Base-by-base conservation (phyloP, 164 flowering plant genomes). In the Cinnamomum micranthum region DNA sequence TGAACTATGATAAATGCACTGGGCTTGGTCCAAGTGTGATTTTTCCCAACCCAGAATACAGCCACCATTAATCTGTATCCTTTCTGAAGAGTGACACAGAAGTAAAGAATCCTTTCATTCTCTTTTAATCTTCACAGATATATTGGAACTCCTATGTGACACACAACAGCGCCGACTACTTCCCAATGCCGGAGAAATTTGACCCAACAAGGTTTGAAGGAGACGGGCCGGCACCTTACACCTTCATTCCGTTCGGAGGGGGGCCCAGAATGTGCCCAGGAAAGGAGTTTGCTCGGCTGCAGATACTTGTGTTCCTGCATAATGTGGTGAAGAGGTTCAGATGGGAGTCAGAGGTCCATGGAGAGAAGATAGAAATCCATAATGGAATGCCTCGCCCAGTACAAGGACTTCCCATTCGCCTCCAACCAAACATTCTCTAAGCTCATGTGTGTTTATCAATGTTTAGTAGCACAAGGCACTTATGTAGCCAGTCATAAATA, bases 151-250 rank as follows among this genome's bases (percentile, higher is more conserved):
- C 73, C 2, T 6, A 65, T 68, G 50, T 75, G 28, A 77, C 80
- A 2, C 77, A 80, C 47, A 74, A 65, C 33, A 74, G 63, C 27
- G 47, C 76, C 0, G 67, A 77, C 2, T 77, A 24, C 73, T 73
- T 79, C 50, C 27, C 58, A 0, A 77, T 73, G 7, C 82, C 82
- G 0, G 67, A 73, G 62, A 79, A 68, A 19, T 80, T 80, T 28
- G 73, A 80, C 35, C 79, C 82, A 2, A 65, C 74, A 24, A 68
- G 81, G 73, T 79, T 79, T n/a, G 73, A 79, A 62, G 75, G 76
- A 59, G 59, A 19, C 1, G 73, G 73, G 52, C 81, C 77, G 0
- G 50, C 50, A 2, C 73, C 81, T 28, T 78, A 52, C 64, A 67
- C 77, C 50, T 78, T 20, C 31, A 64, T 75, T 50, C 80, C 80